A percentile compares a stretch with the other conserved stretches of the same genome.
Conservation (phyloP, 768 basidiomycete species). For the Russula foetens region DNA sequence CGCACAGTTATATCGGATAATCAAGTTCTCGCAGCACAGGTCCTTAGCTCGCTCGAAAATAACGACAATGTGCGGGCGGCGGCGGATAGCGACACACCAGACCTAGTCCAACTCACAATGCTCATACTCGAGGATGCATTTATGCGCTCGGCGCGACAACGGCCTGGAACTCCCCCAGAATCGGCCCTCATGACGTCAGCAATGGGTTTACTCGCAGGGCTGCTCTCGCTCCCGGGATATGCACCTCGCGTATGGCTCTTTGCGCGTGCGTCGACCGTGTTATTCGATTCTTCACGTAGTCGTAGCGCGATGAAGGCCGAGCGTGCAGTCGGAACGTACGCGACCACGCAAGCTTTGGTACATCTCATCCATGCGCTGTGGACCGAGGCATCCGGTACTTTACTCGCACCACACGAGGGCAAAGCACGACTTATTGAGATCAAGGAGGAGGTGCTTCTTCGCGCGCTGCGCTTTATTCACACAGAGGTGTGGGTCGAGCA, state of each 20-base stretch:
- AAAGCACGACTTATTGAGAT: conserved; percentile 57
- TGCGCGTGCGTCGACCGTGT: conserved; percentile 65
- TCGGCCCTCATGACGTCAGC: conserved; percentile 69
- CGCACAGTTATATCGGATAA: conserved; percentile 70
- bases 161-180: conserved; percentile 33
- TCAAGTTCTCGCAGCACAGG: conserved; percentile 48
- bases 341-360: conserved; percentile 74
- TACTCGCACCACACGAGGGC: conserved; percentile 39
- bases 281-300: conserved; percentile 71
- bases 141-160: conserved; percentile 38
- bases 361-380: conserved; percentile 70
- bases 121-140: conserved; percentile 76
- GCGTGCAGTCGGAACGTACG: conserved; percentile 64
- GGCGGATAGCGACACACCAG: conserved; percentile 49
- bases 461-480: conserved; percentile 72
- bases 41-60: conserved; percentile 61
- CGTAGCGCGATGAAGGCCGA: conserved; percentile 56
- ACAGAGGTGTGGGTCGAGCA: conserved; percentile 86
- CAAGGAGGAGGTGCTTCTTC: conserved; percentile 77
- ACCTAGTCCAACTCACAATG: conserved; percentile 71
- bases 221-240: conserved; percentile 64
- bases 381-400: conserved; percentile 57
- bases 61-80: conserved; percentile 39
- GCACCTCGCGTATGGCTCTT: conserved; percentile 87
- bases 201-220: conserved; percentile 70